A percentile compares a stretch with the other conserved stretches of the same genome.
These are phyloP conservation scores for Cladophialophora carrionii DNA, from an alignment of 2,329 filamentous ascomycete genomes.

Conservation along the genomic window DNA sequence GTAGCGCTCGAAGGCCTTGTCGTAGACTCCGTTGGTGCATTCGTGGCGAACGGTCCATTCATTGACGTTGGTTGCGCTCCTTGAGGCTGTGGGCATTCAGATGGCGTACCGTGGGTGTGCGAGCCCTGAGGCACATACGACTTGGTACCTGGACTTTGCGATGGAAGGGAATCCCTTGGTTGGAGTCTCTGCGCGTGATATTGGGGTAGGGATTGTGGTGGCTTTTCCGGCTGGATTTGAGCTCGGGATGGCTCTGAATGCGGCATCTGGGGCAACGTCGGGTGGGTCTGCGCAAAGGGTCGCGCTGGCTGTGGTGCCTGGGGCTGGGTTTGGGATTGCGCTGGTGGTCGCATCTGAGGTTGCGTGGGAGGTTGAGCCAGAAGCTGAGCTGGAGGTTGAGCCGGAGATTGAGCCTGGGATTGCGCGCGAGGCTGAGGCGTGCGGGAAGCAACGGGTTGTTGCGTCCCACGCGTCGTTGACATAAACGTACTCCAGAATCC, in stretches of 20 bases:
- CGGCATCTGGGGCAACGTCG: not conserved
- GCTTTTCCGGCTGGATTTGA: no score
- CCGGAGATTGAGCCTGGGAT: not conserved
- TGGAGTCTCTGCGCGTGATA: not conserved
- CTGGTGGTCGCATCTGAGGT: not conserved
- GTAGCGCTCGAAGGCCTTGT: not conserved
- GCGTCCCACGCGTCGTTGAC: no score
- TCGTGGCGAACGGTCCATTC: no score
- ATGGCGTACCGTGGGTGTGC: not conserved
- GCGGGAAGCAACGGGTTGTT: not conserved
- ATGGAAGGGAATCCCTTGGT: not conserved
- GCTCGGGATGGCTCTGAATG: not conserved
- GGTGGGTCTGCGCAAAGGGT: not conserved
- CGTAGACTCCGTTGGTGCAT: not conserved
- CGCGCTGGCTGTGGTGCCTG: not conserved
- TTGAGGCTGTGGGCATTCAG: not conserved
- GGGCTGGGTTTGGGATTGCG: not conserved
- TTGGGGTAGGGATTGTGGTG: not conserved
- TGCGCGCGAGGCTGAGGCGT: not conserved
- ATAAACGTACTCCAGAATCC: not conserved
- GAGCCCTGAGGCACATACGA: not conserved
- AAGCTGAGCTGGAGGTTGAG: not conserved
- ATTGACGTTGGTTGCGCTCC: not conserved
- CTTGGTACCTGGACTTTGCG: not conserved
- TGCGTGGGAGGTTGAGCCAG: no score